phyloP scores from a whole-genome alignment of 495 filamentous ascomycete species.

The Glarea lozoyensis region DNA sequence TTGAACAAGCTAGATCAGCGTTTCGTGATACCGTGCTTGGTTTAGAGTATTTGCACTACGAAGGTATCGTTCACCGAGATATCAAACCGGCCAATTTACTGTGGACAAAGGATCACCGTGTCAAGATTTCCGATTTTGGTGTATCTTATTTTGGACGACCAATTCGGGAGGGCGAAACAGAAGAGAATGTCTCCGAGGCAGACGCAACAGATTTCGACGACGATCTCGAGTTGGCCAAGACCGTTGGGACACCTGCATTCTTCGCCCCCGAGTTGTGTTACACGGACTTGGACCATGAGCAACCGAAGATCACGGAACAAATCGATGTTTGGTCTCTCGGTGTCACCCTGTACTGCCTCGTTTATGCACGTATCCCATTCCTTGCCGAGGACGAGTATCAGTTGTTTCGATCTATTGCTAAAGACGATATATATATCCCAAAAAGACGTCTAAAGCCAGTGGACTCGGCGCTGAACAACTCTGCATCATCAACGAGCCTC shows the following conservation, averaged over 20 bases:
- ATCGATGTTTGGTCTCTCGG: slow-evolving; percentile 98
- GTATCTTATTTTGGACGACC: slow-evolving; percentile 92
- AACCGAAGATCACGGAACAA: slow-evolving; percentile 47
- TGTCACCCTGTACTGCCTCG: slow-evolving; percentile 89
- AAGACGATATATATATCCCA: slow-evolving; percentile 83
- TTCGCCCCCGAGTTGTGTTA: slow-evolving; percentile 98
- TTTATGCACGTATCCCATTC: slow-evolving; percentile 90
- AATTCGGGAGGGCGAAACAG: slow-evolving; percentile 63
- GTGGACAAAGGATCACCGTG: slow-evolving; percentile 71
- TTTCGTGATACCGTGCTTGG: slow-evolving; percentile 93
- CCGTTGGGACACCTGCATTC: slow-evolving; percentile 94
- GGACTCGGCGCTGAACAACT: slow-evolving; percentile 43
- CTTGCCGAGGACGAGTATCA: slow-evolving; percentile 82
- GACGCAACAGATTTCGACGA: slow-evolving; percentile 80
- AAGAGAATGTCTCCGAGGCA: slow-evolving; percentile 72
- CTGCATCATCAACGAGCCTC: slow-evolving; percentile 30
- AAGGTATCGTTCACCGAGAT: slow-evolving; percentile 94
- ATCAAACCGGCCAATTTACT: slow-evolving; percentile 99
- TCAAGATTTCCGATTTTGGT: slow-evolving; percentile 99
- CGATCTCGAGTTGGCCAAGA: slow-evolving; percentile 91
- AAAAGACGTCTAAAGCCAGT: slow-evolving; percentile 70
- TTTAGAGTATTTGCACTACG: slow-evolving; percentile 91
- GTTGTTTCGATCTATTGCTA: slow-evolving; percentile 83
- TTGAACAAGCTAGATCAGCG: slow-evolving; percentile 72
- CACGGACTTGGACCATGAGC: slow-evolving; percentile 46